These are phyloP conservation scores for Penicillium cinerascens DNA, from an alignment of 495 filamentous ascomycete genomes.

Conservation along the genomic window DNA sequence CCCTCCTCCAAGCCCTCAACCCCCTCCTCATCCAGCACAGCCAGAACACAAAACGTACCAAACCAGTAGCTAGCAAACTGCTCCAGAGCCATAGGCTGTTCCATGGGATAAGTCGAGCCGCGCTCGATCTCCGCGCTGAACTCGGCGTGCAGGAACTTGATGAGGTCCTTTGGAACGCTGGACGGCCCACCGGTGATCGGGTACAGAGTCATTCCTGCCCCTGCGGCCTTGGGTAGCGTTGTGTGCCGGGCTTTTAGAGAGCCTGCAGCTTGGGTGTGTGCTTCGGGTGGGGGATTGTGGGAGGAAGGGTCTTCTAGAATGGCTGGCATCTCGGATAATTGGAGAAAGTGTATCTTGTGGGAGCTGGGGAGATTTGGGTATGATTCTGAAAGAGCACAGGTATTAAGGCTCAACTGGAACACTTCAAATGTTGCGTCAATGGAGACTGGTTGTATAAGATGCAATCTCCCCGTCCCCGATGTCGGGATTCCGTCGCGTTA, in stretches of 20 bases:
- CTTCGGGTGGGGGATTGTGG: conserved; percentile 51
- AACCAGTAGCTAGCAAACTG: conserved; percentile 90
- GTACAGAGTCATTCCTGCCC: conserved; percentile 78
- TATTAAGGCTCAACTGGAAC: background rate
- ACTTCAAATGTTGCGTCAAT: background rate
- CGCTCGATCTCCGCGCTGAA: conserved; percentile 86
- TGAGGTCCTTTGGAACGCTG: conserved; percentile 46
- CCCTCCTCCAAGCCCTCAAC: conserved; percentile 33
- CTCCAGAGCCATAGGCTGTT: conserved; percentile 64
- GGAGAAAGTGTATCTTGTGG: background rate
- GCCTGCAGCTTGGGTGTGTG: conserved; percentile 49
- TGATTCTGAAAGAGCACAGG: too few species aligned
- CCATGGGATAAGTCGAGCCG: conserved; percentile 93
- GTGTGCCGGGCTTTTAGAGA: conserved; percentile 69
- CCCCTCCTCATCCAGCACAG: conserved; percentile 63
- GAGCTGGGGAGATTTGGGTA: too few species aligned
- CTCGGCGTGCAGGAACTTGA: conserved; percentile 73
- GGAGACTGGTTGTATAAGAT: background rate
- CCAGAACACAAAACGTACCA: conserved; percentile 85
- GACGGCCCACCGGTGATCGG: conserved; percentile 65
- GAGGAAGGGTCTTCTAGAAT: conserved; percentile 77
- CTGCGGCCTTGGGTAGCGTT: conserved; percentile 67
- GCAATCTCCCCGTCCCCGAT: background rate
- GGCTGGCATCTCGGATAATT: conserved; percentile 33
- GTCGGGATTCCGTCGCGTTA: background rate